Base-by-base conservation (phyloP, 1,284 basidiomycete genomes). In the Sporisorium reilianum region DNA sequence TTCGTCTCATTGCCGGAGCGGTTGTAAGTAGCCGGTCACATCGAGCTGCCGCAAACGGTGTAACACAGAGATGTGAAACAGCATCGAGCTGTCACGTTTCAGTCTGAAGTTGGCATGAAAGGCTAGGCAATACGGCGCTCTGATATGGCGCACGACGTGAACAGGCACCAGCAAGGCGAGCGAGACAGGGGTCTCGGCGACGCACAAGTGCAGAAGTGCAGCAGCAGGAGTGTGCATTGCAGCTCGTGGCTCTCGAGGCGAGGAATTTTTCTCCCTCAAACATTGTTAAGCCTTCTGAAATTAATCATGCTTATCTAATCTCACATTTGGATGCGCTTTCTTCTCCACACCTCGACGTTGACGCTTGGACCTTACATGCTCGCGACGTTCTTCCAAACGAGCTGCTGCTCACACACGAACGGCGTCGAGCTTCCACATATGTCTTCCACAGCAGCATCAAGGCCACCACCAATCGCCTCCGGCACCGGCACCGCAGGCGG, bases 271-370 rank as follows among this genome's bases (percentile, higher is more conserved):
- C 26, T 20, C 10, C 11, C 16, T n/a, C 23, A 30, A n/a, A 30
- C 28, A 25, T 14, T 50, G 48, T 50, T 32, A 50, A 8, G 28
- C 23, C 42, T 26, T 16, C 9, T 30, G 14, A 2, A 30, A 18
- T 23, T 26, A 30, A 38, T 67, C 55, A 55, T 52, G 40, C 25
- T 68, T 55, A 68, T 25, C 49, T 68, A 58, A 66, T 53, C 34
- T 20, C 5, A 14, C 8, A 0, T 28, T 22, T 9, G 6, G 18
- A 25, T 11, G 28, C 56, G 25, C n/a, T 20, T 22, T 32, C n/a
- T 40, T 48, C 55, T 48, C 55, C 38, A 41, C 38, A 41, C 38
- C 20, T 41, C 28, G n/a, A 9, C n/a, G 8, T 20, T 20, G n/a
- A 50, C 55, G 62, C 55, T 54, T 64, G 58, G 51, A 58, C 55